Evolutionary conservation across 2,329 filamentous ascomycete genomes (phyloP).

Genomic region (Hypomyces rosellus): DNA sequence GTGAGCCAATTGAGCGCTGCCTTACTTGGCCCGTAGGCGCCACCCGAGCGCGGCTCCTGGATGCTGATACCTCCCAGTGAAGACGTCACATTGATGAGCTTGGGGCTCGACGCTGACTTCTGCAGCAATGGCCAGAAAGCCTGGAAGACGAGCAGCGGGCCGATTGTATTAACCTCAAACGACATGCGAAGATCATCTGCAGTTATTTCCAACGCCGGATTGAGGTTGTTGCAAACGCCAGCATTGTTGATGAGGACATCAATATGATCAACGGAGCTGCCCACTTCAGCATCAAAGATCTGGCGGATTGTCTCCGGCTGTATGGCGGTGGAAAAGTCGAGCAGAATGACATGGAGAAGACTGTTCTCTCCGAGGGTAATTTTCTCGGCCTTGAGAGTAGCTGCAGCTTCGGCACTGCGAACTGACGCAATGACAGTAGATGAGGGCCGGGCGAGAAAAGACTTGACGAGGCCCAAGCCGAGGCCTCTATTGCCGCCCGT

Average conservation of each 20-base stretch:
- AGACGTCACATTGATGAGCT: conserved; percentile 32
- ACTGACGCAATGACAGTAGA: conserved; percentile 40
- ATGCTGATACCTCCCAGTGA: conserved; percentile 28
- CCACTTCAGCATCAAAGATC: conserved; percentile 18
- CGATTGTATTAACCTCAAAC: conserved; percentile 40
- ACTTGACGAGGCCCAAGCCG: conserved; percentile 30
- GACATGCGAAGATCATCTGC: conserved; percentile 30
- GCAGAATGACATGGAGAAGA: conserved; percentile 27
- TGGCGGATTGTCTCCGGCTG: conserved; percentile 13
- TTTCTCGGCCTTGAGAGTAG: conserved; percentile 14
- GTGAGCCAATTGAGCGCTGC: conserved; percentile 30
- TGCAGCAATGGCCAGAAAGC: conserved; percentile 31
- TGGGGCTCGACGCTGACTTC: conserved; percentile 18
- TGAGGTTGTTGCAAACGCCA: conserved; percentile 29
- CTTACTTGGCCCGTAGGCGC: conserved; percentile 31
- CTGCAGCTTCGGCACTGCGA: conserved; percentile 20
- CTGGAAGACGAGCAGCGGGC: conserved; percentile 29
- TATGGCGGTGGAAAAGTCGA: conserved; percentile 30
- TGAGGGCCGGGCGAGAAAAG: conserved; percentile 43
- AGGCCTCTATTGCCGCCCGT: conserved; percentile 37
- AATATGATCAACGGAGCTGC: conserved; percentile 30
- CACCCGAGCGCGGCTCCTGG: conserved; percentile 26
- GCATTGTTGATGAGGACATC: conserved; percentile 49
- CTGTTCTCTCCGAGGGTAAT: conserved; percentile 24
- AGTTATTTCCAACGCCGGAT: conserved; percentile 22